These are phyloP conservation scores for Diplodia scrobiculata DNA, from an alignment of 2,329 filamentous ascomycete genomes.

Conservation along the genomic window DNA sequence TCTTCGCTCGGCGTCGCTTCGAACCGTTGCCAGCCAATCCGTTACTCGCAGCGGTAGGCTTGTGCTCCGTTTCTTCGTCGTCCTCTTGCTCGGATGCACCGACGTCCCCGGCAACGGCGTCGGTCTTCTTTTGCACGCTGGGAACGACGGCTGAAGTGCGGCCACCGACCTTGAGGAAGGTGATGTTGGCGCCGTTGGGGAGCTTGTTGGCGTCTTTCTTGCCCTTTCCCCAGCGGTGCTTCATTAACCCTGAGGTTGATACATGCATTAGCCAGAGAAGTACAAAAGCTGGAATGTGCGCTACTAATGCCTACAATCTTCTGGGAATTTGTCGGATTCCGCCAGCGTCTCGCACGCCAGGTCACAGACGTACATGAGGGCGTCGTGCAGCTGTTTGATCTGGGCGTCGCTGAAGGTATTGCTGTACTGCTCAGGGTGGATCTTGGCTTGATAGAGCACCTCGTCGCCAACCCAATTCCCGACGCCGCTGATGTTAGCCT, in stretches of 20 bases:
- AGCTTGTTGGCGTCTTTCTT: conserved; percentile 70
- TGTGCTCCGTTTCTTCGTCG: conserved; percentile 36
- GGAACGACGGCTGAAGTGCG: conserved; percentile 89
- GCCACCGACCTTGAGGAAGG: conserved; percentile 85
- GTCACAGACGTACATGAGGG: conserved; percentile 76
- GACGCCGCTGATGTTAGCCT: conserved; percentile 84
- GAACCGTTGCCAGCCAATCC: background rate
- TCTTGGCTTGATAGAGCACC: conserved; percentile 80
- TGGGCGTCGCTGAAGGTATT: conserved; percentile 75
- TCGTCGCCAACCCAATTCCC: conserved; percentile 98
- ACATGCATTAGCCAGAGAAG: background rate
- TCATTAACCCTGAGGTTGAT: conserved; percentile 54
- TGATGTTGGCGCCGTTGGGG: conserved; percentile 82
- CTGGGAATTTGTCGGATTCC: conserved; percentile 81
- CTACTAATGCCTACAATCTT: conserved; percentile 61
- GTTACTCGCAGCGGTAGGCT: conserved; percentile 26
- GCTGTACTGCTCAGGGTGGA: conserved; percentile 92
- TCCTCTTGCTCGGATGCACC: conserved; percentile 35
- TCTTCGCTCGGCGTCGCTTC: conserved; percentile 15
- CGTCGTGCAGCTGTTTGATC: conserved; percentile 69
- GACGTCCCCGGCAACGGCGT: conserved; percentile 59
- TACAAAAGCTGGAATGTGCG: background rate
- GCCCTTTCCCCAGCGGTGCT: conserved; percentile 85
- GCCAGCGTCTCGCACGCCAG: conserved; percentile 76
- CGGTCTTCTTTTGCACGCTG: conserved; percentile 79